Evolutionary conservation across 768 basidiomycete genomes (phyloP), one percentile per base, ranked within the genome.

Genomic region (Grammothele lineata): DNA sequence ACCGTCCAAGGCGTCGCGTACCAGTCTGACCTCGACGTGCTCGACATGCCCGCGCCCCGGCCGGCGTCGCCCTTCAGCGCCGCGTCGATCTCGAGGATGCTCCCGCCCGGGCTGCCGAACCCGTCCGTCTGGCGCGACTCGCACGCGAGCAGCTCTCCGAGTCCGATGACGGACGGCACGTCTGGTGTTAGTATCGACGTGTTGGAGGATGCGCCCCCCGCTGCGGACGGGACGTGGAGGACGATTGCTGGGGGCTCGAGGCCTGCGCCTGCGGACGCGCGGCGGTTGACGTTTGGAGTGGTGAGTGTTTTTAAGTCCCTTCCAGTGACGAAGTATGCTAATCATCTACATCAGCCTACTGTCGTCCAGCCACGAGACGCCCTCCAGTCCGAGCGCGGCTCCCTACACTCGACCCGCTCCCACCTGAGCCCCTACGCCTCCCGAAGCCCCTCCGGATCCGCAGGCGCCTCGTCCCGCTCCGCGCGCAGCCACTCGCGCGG

Each of bases 201-300:
- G 5, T 66, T 86, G 14, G 87, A 89, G 50, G 82, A 86, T 26
- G 81, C 73, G 19, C 86, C 87, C 7, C 86, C 87, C 3, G 59
- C 60, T 45, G 79, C 85, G 21, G 72, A 72, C 17, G 77, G 75
- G 45, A 68, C 75, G 4, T 88, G 87, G 87, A 70, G 78, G 48
- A 68, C 69, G 10, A 66, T 87, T 49, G 68, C 80, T 8, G 58
- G 71, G 27, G 67, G 66, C 17, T 53, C 58, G 47, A 47, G 67
- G 66, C 30, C 69, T 15, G n/a, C n/a, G n/a, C n/a, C n/a, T n/a
- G 25, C 32, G 9, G 43, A 47, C 14, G 55, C 48, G 9, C 44
- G 74, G 30, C 65, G 80, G 41, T 73, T 76, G 22, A 83, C 83
- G 6, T 85, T 85, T 62, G 85, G 85, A 51, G 56, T 74, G 53